Conservation (phyloP, 2,329 filamentous ascomycete species). For the Coniochaeta prunicola region DNA sequence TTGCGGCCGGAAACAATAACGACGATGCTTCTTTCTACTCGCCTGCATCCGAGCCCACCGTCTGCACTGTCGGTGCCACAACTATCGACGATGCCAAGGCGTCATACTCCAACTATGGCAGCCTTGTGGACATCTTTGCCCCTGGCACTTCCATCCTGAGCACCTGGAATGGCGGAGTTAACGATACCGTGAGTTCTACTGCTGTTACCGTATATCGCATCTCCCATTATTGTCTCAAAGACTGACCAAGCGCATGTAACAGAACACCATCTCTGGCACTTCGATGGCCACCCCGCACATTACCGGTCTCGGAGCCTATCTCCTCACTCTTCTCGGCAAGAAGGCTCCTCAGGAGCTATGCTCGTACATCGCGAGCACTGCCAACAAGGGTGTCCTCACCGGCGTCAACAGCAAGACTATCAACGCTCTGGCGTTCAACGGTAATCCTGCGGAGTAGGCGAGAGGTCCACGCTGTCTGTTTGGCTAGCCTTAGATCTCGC, state of each 20-base stretch:
- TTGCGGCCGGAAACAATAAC: constrained; percentile 48
- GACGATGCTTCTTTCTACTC: constrained; percentile 36
- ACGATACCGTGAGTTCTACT: constrained; percentile 12
- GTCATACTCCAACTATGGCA: constrained; percentile 45
- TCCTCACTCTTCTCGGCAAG: constrained; percentile 33
- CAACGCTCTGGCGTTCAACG: constrained; percentile 52
- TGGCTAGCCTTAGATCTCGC: background rate
- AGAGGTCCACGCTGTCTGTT: background rate
- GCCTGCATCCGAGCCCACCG: constrained; percentile 39
- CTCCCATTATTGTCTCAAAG: background rate
- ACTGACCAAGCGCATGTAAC: background rate
- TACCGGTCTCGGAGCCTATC: constrained; percentile 28
- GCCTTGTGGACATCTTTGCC: constrained; percentile 41
- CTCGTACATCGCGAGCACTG: constrained; percentile 34
- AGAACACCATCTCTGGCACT: constrained; percentile 39
- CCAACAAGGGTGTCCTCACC: constrained; percentile 31
- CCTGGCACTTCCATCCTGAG: constrained; percentile 39
- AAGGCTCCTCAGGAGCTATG: constrained; percentile 37
- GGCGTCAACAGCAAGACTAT: constrained; percentile 32
- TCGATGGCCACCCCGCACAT: constrained; percentile 28
- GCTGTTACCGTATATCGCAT: background rate
- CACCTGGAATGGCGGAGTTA: constrained; percentile 37
- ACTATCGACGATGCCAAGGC: constrained; percentile 30
- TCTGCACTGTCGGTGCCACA: constrained; percentile 47
- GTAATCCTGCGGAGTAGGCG: constrained; percentile 21